These are phyloP conservation scores for Coniella vitis DNA, from an alignment of 2,329 filamentous ascomycete species.

Conservation along the genomic window DNA sequence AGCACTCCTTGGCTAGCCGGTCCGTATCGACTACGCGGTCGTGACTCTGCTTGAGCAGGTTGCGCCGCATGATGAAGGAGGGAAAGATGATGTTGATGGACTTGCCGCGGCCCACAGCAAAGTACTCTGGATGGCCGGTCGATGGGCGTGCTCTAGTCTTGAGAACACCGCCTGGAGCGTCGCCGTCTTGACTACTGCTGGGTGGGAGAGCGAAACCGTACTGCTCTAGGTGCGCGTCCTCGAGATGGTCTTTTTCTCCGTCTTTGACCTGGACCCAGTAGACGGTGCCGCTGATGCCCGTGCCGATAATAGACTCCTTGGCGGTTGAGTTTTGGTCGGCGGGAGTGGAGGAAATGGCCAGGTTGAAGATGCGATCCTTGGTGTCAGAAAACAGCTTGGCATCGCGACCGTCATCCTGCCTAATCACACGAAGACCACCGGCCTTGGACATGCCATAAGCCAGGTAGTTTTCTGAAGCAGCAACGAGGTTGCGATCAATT, in stretches of 20 bases:
- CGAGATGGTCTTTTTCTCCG: constrained; percentile 70
- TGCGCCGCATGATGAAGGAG: constrained; percentile 54
- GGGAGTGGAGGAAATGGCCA: constrained; percentile 69
- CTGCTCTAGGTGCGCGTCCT: constrained; percentile 71
- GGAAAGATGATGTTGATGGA: constrained; percentile 86
- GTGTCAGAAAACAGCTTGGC: constrained; percentile 87
- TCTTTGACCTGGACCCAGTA: constrained; percentile 86
- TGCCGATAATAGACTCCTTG: constrained; percentile 80
- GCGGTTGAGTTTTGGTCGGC: constrained; percentile 48
- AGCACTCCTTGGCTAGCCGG: constrained; percentile 77
- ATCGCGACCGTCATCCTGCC: constrained; percentile 87
- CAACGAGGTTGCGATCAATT: constrained; percentile 86
- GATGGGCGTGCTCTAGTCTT: constrained; percentile 94
- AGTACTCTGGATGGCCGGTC: constrained; percentile 83
- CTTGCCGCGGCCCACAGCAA: constrained; percentile 92
- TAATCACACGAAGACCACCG: constrained; percentile 85
- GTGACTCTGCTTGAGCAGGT: constrained; percentile 56
- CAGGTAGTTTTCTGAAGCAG: constrained; percentile 85
- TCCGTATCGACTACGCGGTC: constrained; percentile 77
- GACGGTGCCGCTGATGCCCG: constrained; percentile 90
- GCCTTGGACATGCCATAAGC: constrained; percentile 91
- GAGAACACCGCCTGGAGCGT: constrained; percentile 82
- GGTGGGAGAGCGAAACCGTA: constrained; percentile 87
- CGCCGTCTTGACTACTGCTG: constrained; percentile 68
- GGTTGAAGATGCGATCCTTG: constrained; percentile 91